Conservation (phyloP, 768 basidiomycete species). For the Boletus fagicola region DNA sequence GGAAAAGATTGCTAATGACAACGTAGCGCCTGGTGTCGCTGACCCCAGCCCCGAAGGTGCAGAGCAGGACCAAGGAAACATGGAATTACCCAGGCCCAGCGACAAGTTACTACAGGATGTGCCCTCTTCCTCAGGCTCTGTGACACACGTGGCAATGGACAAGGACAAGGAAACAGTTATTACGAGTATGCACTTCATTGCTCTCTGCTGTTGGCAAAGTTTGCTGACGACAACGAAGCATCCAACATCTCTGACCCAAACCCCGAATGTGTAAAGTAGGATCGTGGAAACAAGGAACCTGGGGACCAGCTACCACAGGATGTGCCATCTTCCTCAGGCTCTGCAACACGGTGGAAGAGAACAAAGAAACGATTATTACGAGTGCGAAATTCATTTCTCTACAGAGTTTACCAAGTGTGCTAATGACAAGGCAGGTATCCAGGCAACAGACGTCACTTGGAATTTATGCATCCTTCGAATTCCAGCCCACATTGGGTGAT, state of each 20-base stretch:
- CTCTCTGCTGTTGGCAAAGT: no score
- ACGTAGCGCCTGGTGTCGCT: neutral
- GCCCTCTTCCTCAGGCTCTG: neutral
- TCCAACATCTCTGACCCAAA: no score
- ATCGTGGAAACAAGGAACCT: no score
- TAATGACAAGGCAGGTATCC: neutral
- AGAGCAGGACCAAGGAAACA: neutral
- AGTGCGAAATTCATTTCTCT: neutral
- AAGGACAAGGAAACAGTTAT: neutral
- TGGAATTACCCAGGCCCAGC: neutral
- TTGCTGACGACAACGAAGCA: no score
- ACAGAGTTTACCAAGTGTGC: neutral
- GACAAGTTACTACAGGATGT: neutral
- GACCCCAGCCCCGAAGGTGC: neutral
- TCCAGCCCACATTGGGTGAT: neutral
- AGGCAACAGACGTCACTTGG: neutral
- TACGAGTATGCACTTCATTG: neutral
- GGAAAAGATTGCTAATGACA: neutral
- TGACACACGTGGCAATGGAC: neutral
- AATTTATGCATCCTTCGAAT: conserved; percentile 1
- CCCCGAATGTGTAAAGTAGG: no score
- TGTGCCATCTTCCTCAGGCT: no score
- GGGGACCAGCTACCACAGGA: no score
- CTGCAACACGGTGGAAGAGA: no score
- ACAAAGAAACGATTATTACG: neutral